A percentile compares a stretch with the other conserved stretches of the same genome.
These are phyloP conservation scores for Boletales sp. DNA, from an alignment of 768 basidiomycete species.

Conservation along the genomic window DNA sequence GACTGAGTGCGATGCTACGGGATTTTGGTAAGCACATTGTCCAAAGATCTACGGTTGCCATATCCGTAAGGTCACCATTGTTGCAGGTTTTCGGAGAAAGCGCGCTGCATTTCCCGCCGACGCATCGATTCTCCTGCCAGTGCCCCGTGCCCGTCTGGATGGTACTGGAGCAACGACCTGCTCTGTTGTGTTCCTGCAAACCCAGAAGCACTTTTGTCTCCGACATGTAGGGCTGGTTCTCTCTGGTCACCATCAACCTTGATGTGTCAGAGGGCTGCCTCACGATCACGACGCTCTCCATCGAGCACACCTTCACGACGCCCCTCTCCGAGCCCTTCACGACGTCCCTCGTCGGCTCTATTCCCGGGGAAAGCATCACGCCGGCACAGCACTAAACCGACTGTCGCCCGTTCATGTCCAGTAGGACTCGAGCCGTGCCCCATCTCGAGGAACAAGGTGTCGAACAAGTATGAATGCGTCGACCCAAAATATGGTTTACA, in stretches of 20 bases:
- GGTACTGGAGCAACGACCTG: slow-evolving; percentile 15
- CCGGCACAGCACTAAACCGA: slow-evolving; percentile 32
- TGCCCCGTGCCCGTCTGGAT: slow-evolving; percentile 10
- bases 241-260: slow-evolving; percentile 41
- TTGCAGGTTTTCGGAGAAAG: slow-evolving; percentile 12
- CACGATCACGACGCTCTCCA: slow-evolving; percentile 15
- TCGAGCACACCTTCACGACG: slow-evolving; percentile 19
- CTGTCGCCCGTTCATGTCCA: no score
- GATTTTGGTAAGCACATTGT: slow-evolving; percentile 11
- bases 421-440: slow-evolving; percentile 41
- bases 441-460: slow-evolving; percentile 36
- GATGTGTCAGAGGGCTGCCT: slow-evolving; percentile 38
- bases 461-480: slow-evolving; percentile 57
- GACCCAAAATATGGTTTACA: slow-evolving; percentile 60
- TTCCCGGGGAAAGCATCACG: slow-evolving; percentile 16
- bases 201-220: slow-evolving; percentile 1
- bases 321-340: slow-evolving; percentile 7
- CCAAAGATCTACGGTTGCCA: background rate
- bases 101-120: slow-evolving; percentile 10
- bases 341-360: slow-evolving; percentile 38
- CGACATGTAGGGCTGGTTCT: slow-evolving; percentile 40
- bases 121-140: background rate
- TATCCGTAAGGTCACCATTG: background rate
- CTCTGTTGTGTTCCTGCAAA: slow-evolving; percentile 12
- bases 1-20: background rate